phyloP scores from a whole-genome alignment of 2,329 filamentous ascomycete genomes.

The Plectosphaerella cucumerina region DNA sequence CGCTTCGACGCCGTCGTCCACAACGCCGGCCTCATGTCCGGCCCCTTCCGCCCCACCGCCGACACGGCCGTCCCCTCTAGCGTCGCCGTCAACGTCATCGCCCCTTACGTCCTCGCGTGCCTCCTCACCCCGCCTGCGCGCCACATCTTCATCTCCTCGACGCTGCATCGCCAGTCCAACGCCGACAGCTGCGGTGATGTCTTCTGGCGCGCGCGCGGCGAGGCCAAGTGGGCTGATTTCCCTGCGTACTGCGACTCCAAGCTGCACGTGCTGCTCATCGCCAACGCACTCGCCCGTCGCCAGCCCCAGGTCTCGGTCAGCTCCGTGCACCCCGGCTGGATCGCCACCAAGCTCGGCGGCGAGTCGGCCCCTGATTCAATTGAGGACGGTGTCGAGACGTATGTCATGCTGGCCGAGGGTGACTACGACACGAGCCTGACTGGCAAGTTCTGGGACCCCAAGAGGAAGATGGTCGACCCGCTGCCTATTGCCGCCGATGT shows the following conservation, averaged over 20 bases:
- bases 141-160: conserved; percentile 47
- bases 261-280: conserved; percentile 51
- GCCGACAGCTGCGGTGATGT: conserved; percentile 36
- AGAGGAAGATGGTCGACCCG: conserved; percentile 20
- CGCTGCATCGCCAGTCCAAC: conserved; percentile 42
- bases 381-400: conserved; percentile 41
- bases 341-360: conserved; percentile 51
- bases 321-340: conserved; percentile 49
- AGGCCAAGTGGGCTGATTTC: conserved; percentile 28
- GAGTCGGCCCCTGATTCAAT: conserved; percentile 39
- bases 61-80: conserved; percentile 34
- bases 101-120: conserved; percentile 52
- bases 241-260: conserved; percentile 48
- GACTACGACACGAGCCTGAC: conserved; percentile 21
- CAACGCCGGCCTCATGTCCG: conserved; percentile 49
- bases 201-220: conserved; percentile 18
- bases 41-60: conserved; percentile 24
- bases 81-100: conserved; percentile 52
- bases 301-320: conserved; percentile 38
- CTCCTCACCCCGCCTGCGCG: conserved; percentile 42
- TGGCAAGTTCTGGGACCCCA: conserved; percentile 33
- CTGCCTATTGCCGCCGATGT: conserved; percentile 29
- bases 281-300: conserved; percentile 46
- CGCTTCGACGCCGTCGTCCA: conserved; percentile 53
- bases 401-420: conserved; percentile 41